Evolutionary conservation across 805 yeast genomes (phyloP), one percentile per base, ranked within the genome.

Genomic region (Ogataea parapolymorpha): DNA sequence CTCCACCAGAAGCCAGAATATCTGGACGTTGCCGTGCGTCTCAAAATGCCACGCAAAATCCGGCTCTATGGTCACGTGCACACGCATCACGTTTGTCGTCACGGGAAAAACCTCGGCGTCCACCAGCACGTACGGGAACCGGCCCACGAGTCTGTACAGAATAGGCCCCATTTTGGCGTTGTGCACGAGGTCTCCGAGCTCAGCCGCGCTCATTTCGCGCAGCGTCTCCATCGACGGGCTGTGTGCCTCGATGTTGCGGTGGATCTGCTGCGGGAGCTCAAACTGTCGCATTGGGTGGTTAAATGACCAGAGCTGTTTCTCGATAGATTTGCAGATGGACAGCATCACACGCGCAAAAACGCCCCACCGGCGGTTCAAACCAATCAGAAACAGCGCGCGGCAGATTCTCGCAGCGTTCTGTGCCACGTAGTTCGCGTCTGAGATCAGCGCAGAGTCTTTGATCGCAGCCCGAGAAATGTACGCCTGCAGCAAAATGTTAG

Each of bases 351-450:
- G 77, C 36, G 93, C 74, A 46, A 89, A 80, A 6, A 67, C 61
- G 1, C 98, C 96, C 99, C 99, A 93, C 43, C 95, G 71, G 51
- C 99, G 71, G 55, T 87, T 85, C 26, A 93, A 68, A 26, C 95
- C 95, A 46, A 93, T 80, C 47, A 90, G 66, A 53, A 93, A 89
- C 35, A 95, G 68, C 0, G 99, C 96, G 18, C 98, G 77, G 50
- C 95, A 79, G 25, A 93, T 91, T 69, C 99, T 80, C 1, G 91
- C 88, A 3, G 97, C 77, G 56, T 93, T 93, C 56, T 93, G 99
- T 1, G 98, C 97, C 42, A 93, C 95, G 59, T 93, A 93, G 48
- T 87, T 85, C 35, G 86, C 73, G 62, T 93, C 99, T 0, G 97
- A 87, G 2, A 77, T 69, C 44, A 93, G 67, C 0, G 99, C 84